Evolutionary conservation across 768 basidiomycete genomes (phyloP).

Genomic region (Psilocybe cyanescens): DNA sequence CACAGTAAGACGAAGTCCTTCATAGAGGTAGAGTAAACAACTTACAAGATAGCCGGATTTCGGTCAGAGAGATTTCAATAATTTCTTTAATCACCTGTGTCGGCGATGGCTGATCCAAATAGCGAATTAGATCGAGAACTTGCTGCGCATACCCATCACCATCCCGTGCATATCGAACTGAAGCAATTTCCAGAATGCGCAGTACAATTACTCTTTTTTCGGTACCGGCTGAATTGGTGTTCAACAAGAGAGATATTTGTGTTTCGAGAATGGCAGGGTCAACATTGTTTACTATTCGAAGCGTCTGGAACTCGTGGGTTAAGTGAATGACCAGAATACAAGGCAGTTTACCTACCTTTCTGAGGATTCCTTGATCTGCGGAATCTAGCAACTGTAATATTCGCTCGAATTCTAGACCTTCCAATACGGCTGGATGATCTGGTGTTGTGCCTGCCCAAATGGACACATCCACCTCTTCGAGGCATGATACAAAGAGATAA

Average conservation of each 20-base stretch:
- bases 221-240: constrained; percentile 28
- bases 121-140: constrained; percentile 45
- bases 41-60: constrained; percentile 52
- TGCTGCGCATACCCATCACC: constrained; percentile 62
- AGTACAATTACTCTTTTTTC: constrained; percentile 43
- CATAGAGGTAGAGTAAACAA: background rate
- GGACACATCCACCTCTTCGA: constrained; percentile 57
- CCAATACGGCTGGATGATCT: constrained; percentile 55
- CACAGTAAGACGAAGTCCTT: constrained; percentile 5
- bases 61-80: constrained; percentile 58
- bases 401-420: constrained; percentile 74
- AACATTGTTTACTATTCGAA: constrained; percentile 58
- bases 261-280: constrained; percentile 59
- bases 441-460: constrained; percentile 71
- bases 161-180: constrained; percentile 38
- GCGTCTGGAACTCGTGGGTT: constrained; percentile 51
- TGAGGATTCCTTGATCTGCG: constrained; percentile 58
- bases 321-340: constrained; percentile 6
- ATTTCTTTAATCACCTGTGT: constrained; percentile 55
- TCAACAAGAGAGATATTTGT: constrained; percentile 53
- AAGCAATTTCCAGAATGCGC: constrained; percentile 21
- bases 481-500: constrained; percentile 68
- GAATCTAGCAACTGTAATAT: constrained; percentile 72
- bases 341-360: constrained; percentile 47
- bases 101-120: constrained; percentile 37